These are phyloP conservation scores for Cryphonectria nitschkei DNA, from an alignment of 2,329 filamentous ascomycete species.

Conservation along the genomic window DNA sequence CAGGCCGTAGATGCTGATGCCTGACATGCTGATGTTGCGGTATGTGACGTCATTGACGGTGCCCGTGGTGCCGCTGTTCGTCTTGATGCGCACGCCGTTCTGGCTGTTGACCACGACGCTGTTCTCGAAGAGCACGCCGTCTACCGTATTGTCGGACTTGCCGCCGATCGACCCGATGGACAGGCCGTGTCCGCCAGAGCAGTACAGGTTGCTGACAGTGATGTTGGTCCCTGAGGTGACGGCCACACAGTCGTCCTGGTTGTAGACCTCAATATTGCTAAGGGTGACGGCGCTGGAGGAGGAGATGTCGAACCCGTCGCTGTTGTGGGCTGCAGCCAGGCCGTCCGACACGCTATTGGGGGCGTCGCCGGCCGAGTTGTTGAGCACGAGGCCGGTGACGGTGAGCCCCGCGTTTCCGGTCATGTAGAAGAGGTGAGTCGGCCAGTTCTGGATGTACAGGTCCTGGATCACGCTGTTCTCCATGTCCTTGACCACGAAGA, in stretches of 20 bases:
- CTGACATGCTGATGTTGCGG: constrained; percentile 33
- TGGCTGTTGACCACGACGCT: constrained; percentile 55
- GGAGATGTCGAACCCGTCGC: constrained; percentile 62
- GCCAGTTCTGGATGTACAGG: constrained; percentile 48
- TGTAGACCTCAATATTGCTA: constrained; percentile 56
- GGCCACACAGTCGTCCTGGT: constrained; percentile 66
- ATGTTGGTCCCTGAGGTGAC: constrained; percentile 58
- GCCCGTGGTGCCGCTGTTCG: constrained; percentile 50
- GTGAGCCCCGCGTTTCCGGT: constrained; percentile 40
- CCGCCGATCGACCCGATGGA: constrained; percentile 51
- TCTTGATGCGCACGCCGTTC: constrained; percentile 58
- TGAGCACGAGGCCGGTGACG: constrained; percentile 42
- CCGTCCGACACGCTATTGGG: constrained; percentile 31
- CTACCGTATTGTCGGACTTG: constrained; percentile 55
- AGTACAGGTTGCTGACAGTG: constrained; percentile 48
- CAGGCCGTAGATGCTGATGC: constrained; percentile 40
- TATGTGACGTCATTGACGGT: constrained; percentile 45
- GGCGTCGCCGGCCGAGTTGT: constrained; percentile 44
- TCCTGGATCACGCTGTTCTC: constrained; percentile 40
- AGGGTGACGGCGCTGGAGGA: constrained; percentile 54
- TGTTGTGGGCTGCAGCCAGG: constrained; percentile 50
- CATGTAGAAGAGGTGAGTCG: constrained; percentile 48
- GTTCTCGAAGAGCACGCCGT: constrained; percentile 53
- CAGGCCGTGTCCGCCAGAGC: constrained; percentile 49
- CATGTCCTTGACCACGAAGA: constrained; percentile 5